Evolutionary conservation across 176 grass and related monocot genomes (phyloP).

Genomic region (Dendrocalamus sinicus): DNA sequence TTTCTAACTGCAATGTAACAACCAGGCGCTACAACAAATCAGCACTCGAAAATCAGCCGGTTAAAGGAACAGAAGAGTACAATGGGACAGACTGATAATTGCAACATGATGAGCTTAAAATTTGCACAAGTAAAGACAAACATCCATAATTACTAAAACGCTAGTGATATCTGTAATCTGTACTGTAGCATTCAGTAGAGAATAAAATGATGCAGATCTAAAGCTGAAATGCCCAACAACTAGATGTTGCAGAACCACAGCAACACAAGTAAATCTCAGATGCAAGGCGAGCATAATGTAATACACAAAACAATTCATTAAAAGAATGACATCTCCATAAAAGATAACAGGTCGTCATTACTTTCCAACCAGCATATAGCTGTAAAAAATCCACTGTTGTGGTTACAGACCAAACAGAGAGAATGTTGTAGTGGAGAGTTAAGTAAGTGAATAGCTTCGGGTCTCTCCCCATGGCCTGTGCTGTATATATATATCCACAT

Average conservation of each 20-base stretch:
- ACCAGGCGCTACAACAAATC: too few species aligned
- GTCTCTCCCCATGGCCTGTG: too few species aligned
- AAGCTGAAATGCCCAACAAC: conserved; percentile 15
- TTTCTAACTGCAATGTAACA: too few species aligned
- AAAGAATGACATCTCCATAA: too few species aligned
- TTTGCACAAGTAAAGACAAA: conserved; percentile 17
- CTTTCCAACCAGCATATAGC: conserved; percentile 29
- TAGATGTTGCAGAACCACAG: conserved; percentile 14
- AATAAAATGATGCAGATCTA: conserved; percentile 15
- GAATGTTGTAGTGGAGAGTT: too few species aligned
- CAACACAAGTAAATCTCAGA: conserved; percentile 4
- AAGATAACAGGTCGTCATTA: neutral
- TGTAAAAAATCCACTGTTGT: conserved; percentile 17
- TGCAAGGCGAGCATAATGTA: conserved; percentile 4
- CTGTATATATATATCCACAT: too few species aligned
- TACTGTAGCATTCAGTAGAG: neutral
- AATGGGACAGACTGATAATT: neutral
- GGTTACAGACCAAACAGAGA: too few species aligned
- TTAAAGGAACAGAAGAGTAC: neutral
- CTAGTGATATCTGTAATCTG: conserved; percentile 21
- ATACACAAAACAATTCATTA: too few species aligned
- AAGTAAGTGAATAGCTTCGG: too few species aligned
- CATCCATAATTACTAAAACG: neutral
- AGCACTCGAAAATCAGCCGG: neutral
- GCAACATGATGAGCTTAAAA: neutral